Percentiles rank a stretch among this genome's conserved stretches.
These are phyloP conservation scores for Petunia secreta DNA, from an alignment of 257 asterid genomes.

Conservation along the genomic window DNA sequence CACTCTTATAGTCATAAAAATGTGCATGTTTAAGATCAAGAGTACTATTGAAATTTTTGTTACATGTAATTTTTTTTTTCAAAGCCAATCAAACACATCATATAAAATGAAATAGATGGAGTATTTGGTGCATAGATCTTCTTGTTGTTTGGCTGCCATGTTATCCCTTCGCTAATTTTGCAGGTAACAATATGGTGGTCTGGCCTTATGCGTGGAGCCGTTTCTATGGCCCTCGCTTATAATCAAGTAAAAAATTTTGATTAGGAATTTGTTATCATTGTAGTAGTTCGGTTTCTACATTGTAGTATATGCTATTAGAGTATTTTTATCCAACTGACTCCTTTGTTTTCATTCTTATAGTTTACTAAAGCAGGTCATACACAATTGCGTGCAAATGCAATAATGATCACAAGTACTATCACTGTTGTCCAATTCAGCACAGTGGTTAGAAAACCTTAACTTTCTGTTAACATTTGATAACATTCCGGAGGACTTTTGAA, in stretches of 20 bases:
- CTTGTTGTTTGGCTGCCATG: neutral
- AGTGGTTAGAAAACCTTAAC: slow-evolving; percentile 58
- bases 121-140: too few species aligned
- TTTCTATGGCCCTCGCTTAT: slow-evolving; percentile 98
- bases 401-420: slow-evolving; percentile 93
- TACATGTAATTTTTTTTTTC: too few species aligned
- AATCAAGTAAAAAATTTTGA: slow-evolving; percentile 63
- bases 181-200: slow-evolving; percentile 97
- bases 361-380: slow-evolving; percentile 76
- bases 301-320: neutral
- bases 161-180: slow-evolving; percentile 19
- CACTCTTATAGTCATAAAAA: neutral
- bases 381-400: slow-evolving; percentile 64
- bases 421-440: slow-evolving; percentile 94
- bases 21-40: neutral
- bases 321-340: neutral
- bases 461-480: slow-evolving; percentile 6
- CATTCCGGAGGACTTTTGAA: too few species aligned
- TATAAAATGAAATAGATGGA: too few species aligned
- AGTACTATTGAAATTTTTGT: too few species aligned
- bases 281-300: neutral
- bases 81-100: neutral
- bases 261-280: neutral
- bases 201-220: slow-evolving; percentile 98
- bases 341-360: slow-evolving; percentile 38